Conservation (phyloP, 1,284 basidiomycete species). For the Rhodotorula sp. region DNA sequence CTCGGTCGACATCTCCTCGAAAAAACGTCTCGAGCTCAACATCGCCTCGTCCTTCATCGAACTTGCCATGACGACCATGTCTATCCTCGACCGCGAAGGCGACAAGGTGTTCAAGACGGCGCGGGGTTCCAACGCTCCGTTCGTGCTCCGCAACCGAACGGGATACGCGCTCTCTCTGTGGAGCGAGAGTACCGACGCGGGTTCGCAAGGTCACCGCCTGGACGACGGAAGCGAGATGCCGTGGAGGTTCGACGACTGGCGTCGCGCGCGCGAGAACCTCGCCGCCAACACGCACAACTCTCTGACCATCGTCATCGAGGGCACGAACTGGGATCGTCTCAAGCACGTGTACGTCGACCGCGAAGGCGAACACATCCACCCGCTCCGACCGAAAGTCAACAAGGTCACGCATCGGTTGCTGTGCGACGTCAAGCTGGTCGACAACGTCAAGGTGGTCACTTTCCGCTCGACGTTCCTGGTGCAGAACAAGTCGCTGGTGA, state of each 20-base stretch:
- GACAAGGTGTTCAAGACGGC: constrained; percentile 68
- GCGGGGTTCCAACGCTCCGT: constrained; percentile 86
- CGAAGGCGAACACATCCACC: constrained; percentile 89
- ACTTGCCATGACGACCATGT: constrained; percentile 71
- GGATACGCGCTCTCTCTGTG: constrained; percentile 61
- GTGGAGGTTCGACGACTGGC: constrained; percentile 98
- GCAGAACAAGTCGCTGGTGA: constrained; percentile 88
- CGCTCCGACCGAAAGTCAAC: constrained; percentile 72
- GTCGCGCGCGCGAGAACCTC: constrained; percentile 87
- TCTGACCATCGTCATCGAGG: constrained; percentile 78
- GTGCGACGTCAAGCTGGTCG: constrained; percentile 84
- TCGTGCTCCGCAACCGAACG: constrained; percentile 86
- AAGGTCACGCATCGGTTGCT: constrained; percentile 79
- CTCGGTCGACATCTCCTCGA: constrained; percentile 66
- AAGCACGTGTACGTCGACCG: constrained; percentile 86
- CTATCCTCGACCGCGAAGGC: constrained; percentile 70
- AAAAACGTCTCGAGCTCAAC: constrained; percentile 86
- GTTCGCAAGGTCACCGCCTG: constrained; percentile 44
- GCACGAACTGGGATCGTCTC: constrained; percentile 86
- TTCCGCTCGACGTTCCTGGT: constrained; percentile 91
- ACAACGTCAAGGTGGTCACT: constrained; percentile 94
- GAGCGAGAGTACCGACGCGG: constrained; percentile 43
- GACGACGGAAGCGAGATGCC: constrained; percentile 75
- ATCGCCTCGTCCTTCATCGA: constrained; percentile 89
- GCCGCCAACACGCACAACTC: constrained; percentile 74